phyloP scores from a whole-genome alignment of 805 yeast species.

The Yamadazyma insecticola region DNA sequence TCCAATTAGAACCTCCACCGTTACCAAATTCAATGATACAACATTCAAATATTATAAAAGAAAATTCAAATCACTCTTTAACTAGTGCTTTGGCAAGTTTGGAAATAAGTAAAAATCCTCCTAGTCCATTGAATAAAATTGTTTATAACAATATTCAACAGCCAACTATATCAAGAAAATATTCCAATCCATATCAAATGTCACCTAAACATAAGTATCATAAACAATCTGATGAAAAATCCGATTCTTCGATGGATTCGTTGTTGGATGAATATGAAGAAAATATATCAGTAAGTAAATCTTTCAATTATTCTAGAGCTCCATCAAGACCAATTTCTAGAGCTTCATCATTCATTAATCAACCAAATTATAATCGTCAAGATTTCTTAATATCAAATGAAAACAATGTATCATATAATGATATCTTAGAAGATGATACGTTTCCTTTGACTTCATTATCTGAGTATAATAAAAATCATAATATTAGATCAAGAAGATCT shows the following conservation, averaged over 20 bases:
- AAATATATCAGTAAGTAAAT: slow-evolving; percentile 26
- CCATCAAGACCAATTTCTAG: slow-evolving; percentile 20
- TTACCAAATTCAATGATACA: slow-evolving; percentile 3
- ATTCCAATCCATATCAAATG: no score
- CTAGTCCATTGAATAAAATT: background rate
- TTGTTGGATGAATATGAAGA: slow-evolving; percentile 42
- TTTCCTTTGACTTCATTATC: slow-evolving; percentile 34
- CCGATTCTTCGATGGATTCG: slow-evolving; percentile 34
- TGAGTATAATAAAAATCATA: slow-evolving; percentile 24
- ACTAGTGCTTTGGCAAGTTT: slow-evolving; percentile 28
- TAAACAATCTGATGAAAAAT: slow-evolving; percentile 10
- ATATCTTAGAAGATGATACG: slow-evolving; percentile 9
- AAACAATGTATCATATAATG: slow-evolving; percentile 2
- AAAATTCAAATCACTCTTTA: slow-evolving; percentile 17
- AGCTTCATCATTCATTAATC: slow-evolving; percentile 11
- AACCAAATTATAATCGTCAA: slow-evolving; percentile 3
- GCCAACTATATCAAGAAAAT: background rate
- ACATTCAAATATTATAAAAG: no score
- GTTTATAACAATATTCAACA: background rate
- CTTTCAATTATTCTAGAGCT: slow-evolving; percentile 19
- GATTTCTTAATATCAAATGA: slow-evolving; percentile 2
- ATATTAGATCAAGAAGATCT: slow-evolving; percentile 28
- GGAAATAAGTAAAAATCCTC: slow-evolving; percentile 7
- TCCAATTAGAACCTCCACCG: slow-evolving; percentile 1
- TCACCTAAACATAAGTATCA: no score